These are phyloP conservation scores for Oryza rufipogon DNA, from an alignment of 176 grass and related monocot species.

Conservation along the genomic window DNA sequence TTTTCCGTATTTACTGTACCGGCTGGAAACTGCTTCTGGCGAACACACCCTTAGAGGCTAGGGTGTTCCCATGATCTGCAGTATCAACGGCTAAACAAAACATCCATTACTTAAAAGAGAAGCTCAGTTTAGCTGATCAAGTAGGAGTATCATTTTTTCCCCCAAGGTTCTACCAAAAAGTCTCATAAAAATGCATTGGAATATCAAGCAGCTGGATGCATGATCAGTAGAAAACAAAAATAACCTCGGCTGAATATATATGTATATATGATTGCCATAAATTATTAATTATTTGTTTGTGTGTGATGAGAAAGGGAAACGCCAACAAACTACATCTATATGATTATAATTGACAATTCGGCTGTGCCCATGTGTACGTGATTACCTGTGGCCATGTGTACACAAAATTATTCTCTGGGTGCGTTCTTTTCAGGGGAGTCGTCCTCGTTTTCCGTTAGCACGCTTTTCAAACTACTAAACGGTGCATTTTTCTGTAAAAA, in stretches of 20 bases:
- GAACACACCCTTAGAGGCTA: background rate
- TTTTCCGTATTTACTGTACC: no score
- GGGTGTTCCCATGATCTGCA: background rate
- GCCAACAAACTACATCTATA: background rate
- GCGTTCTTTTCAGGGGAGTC: no score
- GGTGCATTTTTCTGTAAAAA: no score
- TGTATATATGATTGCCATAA: no score
- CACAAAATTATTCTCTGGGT: background rate
- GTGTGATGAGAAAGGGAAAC: conserved; percentile 33
- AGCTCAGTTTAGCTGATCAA: background rate
- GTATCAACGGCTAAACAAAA: background rate
- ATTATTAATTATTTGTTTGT: background rate
- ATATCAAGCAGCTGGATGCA: background rate
- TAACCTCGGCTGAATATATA: background rate
- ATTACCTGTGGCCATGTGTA: background rate
- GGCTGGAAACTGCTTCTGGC: no score
- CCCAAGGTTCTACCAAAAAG: background rate
- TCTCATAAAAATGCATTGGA: background rate
- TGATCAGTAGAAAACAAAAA: background rate
- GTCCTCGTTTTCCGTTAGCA: no score
- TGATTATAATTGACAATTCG: background rate
- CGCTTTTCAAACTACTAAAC: no score
- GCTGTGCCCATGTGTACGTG: background rate
- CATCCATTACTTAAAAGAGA: background rate
- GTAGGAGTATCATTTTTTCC: background rate